Base-by-base conservation (phyloP, 768 basidiomycete genomes). In the Plicaturopsis crispa region DNA sequence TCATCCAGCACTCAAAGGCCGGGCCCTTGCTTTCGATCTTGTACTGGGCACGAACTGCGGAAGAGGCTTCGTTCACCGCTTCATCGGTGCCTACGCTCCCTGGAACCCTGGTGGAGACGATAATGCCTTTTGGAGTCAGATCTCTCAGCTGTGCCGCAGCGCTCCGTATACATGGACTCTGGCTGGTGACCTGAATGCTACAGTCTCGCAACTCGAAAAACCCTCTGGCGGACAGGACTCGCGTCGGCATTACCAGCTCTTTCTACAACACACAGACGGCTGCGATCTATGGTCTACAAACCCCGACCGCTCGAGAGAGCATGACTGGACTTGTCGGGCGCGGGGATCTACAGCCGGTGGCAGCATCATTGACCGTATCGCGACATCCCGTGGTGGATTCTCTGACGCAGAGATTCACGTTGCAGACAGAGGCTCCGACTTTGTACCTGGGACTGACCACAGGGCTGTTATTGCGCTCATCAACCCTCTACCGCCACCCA, bases 11-110 rank as follows among this genome's bases (percentile, higher is more conserved):
- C 48, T 58, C 2, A 31, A 40, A 13, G 52, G 56, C 6, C 35
- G 55, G 11, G 42, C 44, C 0, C 24, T 55, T 3, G 48, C 43
- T 4, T 33, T 53, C 3, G 53, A 56, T 26, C 17, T 58, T 5
- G 38, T 46, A 1, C 34, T 56, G 0, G 46, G 35, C 3, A 54
- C 48, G 3, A 18, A 23, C n/a, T 17, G 36, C 17, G 42, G 45
- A 18, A 13, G 22, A 10, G 48, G 39, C 1, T 46, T 53, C 31
- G 7, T 14, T 0, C 55, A 59, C 38, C 38, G 48, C 2, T 11
- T 57, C 4, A 47, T 57, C n/a, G 54, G 50, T 1, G 45, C 31
- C 8, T 59, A 57, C 34, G 55, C 55, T 0, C 57, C 52, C 1
- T 59, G 52, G 54, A 48, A 59, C 26, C 57, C 55, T 6, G 51